Evolutionary conservation across 257 asterid genomes (phyloP), one percentile per base, ranked within the genome.

Genomic region (Solanum pimpinellifolium): DNA sequence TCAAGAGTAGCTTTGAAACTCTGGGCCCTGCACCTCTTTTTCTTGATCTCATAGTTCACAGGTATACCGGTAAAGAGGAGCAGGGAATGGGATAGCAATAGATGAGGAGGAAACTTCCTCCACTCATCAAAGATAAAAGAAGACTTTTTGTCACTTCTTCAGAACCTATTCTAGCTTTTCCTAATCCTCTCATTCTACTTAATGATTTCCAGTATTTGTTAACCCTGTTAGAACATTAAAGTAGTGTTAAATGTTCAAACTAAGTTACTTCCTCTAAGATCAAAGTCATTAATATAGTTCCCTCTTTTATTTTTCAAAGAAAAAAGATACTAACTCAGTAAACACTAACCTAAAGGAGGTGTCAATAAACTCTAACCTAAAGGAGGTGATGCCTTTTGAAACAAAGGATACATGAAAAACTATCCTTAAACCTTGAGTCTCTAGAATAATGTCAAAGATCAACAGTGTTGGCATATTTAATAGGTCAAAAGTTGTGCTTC

Each of bases 1-100:
- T 88, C 92, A 31, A 90, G 86, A 70, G 93, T 87, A 60, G 89
- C 76, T 81, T 82, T 86, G 88, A 76, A 77, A 66, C 90, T 87
- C 90, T 86, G 89, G 88, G 86, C 89, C 90, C 87, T 88, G 92
- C 89, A 52, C 90, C 93, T 92, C 91, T 92, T 93, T 88, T 87
- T 92, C 88, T 87, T 89, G 65, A 86, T 88, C 85, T 88, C 93
- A 91, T 84, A 68, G 62, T 92, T 70, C 81, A 83, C 92, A 76
- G 91, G 90, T 88, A 88, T 83, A 88, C 87, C 89, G 90, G 82
- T 29, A 21, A 77, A 56, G 77, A 59, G 70, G 39, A 90, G 41
- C 59, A 16, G 18, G 68, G 27, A 25, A 18, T 2, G 83, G 13
- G 66, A 46, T 78, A 78, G 66, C 65, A 56, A 56, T 56, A 56